Base-by-base conservation (phyloP, 228 moss, liverwort and hornwort species). In the Sphagnum fallax region DNA sequence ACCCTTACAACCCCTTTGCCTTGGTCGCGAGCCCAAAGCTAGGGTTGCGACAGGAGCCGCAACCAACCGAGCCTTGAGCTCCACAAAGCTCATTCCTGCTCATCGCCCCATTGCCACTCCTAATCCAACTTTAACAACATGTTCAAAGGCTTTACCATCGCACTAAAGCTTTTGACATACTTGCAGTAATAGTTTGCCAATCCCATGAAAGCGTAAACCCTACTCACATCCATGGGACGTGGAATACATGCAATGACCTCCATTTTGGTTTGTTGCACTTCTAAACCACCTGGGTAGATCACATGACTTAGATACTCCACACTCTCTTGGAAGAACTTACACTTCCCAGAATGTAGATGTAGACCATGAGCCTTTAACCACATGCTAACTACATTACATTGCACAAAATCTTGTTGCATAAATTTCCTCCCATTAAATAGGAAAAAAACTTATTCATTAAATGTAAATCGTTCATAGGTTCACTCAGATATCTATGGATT, bases 131-230 rank as follows among this genome's bases (percentile, higher is more conserved):
- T 53, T 0, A 48, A 63, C 1, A 69, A 16, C 51, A 15, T 49
- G 1, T 52, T 69, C 52, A 74, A 74, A 47, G 69, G 61, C 10
- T 69, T 74, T 49, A 62, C 69, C 12, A 74, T 74, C 0, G 4
- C 0, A 8, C 74, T 69, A 64, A 69, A 74, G 0, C 69, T 52
- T 47, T 74, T 52, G 0, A 74, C 52, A 64, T 67, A 69, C 6
- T 16, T 0, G 0, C 49, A 2, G 67, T 61, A 73, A 6, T 58
- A 67, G 49, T 61, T 67, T 52, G 13, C 47, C 49, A 73, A 50
- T 32, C 65, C 72, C n/a, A 53, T 2, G 65, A 72, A 72, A 14
- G 72, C 65, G 5, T 16, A 0, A 49, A 74, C 53, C 53, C 8
- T 50, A 52, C 53, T 64, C n/a, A 74, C 69, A 63, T 74, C 63